phyloP scores from a whole-genome alignment of 208 protist species.

The Acanthamoeba castellanii region DNA sequence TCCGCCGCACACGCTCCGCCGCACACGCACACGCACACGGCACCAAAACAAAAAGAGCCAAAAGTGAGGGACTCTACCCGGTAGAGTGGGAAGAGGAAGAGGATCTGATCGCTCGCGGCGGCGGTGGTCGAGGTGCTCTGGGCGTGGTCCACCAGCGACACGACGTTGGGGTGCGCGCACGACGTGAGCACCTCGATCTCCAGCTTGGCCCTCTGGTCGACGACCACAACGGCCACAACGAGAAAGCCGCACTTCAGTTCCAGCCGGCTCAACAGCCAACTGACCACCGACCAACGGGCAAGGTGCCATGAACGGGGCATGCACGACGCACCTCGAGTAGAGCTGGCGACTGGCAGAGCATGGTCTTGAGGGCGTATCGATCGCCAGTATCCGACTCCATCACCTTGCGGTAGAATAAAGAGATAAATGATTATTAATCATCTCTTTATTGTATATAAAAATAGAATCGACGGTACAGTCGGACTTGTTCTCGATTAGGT shows the following conservation, averaged over 20 bases:
- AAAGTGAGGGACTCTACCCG: not conserved
- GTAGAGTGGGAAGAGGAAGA: slow-evolving; percentile 14
- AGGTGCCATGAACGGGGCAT: too few species aligned
- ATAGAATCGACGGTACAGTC: too few species aligned
- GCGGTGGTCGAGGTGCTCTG: not conserved
- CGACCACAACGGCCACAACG: too few species aligned
- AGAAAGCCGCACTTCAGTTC: too few species aligned
- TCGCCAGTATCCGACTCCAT: slow-evolving; percentile 10
- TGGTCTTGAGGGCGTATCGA: not conserved
- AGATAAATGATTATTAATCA: too few species aligned
- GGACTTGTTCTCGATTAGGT: too few species aligned
- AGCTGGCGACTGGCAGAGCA: not conserved
- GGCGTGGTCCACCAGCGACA: not conserved
- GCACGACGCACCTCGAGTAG: not conserved
- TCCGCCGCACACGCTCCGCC: too few species aligned
- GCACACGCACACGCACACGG: too few species aligned
- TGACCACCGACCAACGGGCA: too few species aligned
- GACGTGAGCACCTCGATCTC: not conserved
- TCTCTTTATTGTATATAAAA: too few species aligned
- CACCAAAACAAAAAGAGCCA: not conserved
- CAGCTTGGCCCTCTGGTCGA: not conserved
- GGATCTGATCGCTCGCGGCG: not conserved
- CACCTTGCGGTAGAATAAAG: not conserved
- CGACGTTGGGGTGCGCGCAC: not conserved
- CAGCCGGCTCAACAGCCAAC: too few species aligned